A percentile compares a stretch with the other conserved stretches of the same genome.
Evolutionary conservation across 306 rosid species (phyloP).

Genomic region (Ormosia emarginata): DNA sequence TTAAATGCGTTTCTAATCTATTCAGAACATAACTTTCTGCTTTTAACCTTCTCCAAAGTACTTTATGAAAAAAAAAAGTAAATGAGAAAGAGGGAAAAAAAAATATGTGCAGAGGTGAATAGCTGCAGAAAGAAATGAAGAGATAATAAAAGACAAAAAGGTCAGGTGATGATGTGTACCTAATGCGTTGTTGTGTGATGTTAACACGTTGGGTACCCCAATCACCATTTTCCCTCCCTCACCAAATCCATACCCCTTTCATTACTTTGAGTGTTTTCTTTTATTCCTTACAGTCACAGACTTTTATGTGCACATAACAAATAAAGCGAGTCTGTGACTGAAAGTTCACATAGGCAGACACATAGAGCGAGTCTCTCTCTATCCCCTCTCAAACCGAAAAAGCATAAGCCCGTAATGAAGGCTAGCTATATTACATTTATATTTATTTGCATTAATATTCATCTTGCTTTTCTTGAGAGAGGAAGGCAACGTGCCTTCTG

Average conservation of each 20-base stretch:
- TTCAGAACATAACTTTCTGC: neutral
- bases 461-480: neutral
- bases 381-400: neutral
- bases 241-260: slow-evolving; percentile 17
- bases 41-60: neutral
- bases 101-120: neutral
- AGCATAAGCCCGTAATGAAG: slow-evolving; percentile 23
- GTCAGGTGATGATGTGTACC: neutral
- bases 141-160: neutral
- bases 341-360: neutral
- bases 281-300: neutral
- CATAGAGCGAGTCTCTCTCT: neutral
- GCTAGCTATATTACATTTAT: slow-evolving; percentile 15
- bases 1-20: neutral
- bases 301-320: neutral
- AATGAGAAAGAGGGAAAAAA: neutral
- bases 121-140: neutral
- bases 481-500: neutral
- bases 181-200: neutral
- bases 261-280: neutral
- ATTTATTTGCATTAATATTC: neutral
- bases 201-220: neutral
- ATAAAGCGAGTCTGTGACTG: neutral
- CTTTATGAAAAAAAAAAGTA: neutral
- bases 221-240: slow-evolving; percentile 8